Percentiles rank a stretch among this genome's conserved stretches.
Evolutionary conservation across 305 asterid species (phyloP).

Genomic region (Plantago lanceolata): DNA sequence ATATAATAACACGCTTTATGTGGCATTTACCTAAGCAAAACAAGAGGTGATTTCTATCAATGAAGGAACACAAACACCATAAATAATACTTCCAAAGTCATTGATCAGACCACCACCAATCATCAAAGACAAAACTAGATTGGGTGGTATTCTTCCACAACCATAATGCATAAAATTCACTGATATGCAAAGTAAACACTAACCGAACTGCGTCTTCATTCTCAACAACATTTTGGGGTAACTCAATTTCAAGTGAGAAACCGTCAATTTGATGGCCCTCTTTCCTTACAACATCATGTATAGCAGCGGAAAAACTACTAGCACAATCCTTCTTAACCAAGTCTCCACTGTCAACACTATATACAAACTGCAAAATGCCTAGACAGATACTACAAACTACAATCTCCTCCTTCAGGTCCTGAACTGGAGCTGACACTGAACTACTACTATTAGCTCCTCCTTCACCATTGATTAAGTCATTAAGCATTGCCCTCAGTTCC

Average conservation of each 20-base stretch:
- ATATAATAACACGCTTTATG: too few relatives aligned
- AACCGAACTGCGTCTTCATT: conserved; percentile 68
- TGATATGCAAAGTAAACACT: conserved; percentile 27
- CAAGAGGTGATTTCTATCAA: conserved; percentile 11
- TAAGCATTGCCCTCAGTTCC: conserved; percentile 35
- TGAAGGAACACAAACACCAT: not conserved
- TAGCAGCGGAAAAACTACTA: conserved; percentile 41
- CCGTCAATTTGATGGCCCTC: conserved; percentile 47
- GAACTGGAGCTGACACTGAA: conserved; percentile 27
- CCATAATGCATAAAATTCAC: conserved; percentile 1
- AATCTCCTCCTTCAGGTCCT: conserved; percentile 29
- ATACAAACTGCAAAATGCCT: conserved; percentile 67
- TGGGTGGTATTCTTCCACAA: not conserved
- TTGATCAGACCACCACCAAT: not conserved
- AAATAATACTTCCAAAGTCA: too few relatives aligned
- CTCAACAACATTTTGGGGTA: conserved; percentile 57
- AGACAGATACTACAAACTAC: conserved; percentile 58
- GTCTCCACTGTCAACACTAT: conserved; percentile 38
- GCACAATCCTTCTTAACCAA: conserved; percentile 45
- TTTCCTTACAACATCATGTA: conserved; percentile 49
- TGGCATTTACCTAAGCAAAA: not conserved
- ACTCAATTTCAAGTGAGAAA: conserved; percentile 66
- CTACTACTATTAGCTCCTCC: conserved; percentile 30
- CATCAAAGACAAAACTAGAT: not conserved
- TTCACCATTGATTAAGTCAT: conserved; percentile 34